Evolutionary conservation across 331 rosid genomes (phyloP), one percentile per base, ranked within the genome.

Genomic region (Cydonia oblonga): DNA sequence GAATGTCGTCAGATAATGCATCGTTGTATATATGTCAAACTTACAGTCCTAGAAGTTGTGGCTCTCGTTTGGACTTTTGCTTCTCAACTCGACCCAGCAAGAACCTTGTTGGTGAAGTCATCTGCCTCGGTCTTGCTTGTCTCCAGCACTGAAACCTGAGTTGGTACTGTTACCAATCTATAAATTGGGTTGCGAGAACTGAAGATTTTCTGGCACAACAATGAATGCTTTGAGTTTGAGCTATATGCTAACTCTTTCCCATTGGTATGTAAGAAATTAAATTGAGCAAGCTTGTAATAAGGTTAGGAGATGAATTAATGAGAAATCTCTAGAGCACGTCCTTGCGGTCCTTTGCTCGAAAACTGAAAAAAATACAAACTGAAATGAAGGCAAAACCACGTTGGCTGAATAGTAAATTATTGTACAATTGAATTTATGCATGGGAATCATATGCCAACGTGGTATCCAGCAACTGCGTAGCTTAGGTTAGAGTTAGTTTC

Each of bases 1-100:
- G 26, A 62, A 75, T 80, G 33, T 79, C 70, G n/a, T 79, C 51
- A 9, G 80, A 69, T 51, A 80, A 75, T 49, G 61, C 58, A 63
- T 69, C 73, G 44, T 75, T 75, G 63, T 56, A 38, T n/a, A n/a
- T n/a, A n/a, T 7, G 6, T n/a, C 60, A 25, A 46, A 23, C 32
- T 40, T 68, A 66, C 25, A 29, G 51, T 35, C 44, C 26, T 24
- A 40, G 40, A 16, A 58, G 40, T 18, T 71, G 35, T 23, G 67
- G 54, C 28, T 58, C 57, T 38, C 58, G 13, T 40, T 71, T 40
- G 26, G 12, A 53, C 7, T 35, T 24, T 38, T 38, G 42, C 42
- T 38, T 38, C 42, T 38, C 42, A 38, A 38, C 42, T 57, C 2
- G n/a, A 18, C n/a, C 58, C 40, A 35, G 56, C 38, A 25, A 26